phyloP scores from a whole-genome alignment of 2,329 filamentous ascomycete genomes.

The Corynespora cassiicola region DNA sequence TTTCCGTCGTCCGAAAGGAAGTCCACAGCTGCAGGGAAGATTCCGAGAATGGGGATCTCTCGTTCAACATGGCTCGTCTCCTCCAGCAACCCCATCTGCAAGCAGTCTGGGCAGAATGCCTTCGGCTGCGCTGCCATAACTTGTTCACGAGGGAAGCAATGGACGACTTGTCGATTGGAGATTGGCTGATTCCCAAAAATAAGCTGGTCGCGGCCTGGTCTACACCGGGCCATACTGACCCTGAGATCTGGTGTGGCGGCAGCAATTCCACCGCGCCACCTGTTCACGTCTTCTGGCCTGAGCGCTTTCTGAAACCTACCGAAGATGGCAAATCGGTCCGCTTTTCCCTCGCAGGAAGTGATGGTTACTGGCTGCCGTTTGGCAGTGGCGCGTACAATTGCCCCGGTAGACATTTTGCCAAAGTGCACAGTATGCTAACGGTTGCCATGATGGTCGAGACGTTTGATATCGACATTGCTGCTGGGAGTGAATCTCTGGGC shows the following conservation, averaged over 20 bases:
- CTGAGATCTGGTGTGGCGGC: slow-evolving; percentile 38
- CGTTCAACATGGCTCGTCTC: slow-evolving; percentile 10
- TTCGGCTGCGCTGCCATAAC: slow-evolving; percentile 31
- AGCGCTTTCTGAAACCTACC: slow-evolving; percentile 34
- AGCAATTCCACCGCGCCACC: slow-evolving; percentile 23
- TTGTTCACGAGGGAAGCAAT: slow-evolving; percentile 20
- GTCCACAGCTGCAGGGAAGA: slow-evolving; percentile 6
- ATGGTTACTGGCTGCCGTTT: slow-evolving; percentile 43
- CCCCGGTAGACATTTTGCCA: slow-evolving; percentile 46
- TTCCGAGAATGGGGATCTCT: slow-evolving; percentile 13
- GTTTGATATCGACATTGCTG: slow-evolving; percentile 13
- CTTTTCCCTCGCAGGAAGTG: slow-evolving; percentile 31
- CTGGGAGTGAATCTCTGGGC: slow-evolving; percentile 5
- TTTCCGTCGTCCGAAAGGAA: slow-evolving; percentile 8
- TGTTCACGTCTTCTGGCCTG: slow-evolving; percentile 43
- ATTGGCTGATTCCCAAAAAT: slow-evolving; percentile 35
- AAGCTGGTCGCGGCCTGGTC: slow-evolving; percentile 28
- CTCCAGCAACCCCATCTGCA: slow-evolving; percentile 31
- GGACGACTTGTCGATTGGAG: slow-evolving; percentile 28
- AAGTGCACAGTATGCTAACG: slow-evolving; percentile 39
- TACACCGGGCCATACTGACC: slow-evolving; percentile 35
- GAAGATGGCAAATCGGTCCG: slow-evolving; percentile 16
- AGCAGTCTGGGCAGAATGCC: slow-evolving; percentile 44
- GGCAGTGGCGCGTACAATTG: slow-evolving; percentile 42
- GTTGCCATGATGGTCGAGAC: slow-evolving; percentile 35